Percentiles rank a stretch among this genome's conserved stretches.
Evolutionary conservation across 768 basidiomycete species (phyloP).

Genomic region (Scleroderma bovista): DNA sequence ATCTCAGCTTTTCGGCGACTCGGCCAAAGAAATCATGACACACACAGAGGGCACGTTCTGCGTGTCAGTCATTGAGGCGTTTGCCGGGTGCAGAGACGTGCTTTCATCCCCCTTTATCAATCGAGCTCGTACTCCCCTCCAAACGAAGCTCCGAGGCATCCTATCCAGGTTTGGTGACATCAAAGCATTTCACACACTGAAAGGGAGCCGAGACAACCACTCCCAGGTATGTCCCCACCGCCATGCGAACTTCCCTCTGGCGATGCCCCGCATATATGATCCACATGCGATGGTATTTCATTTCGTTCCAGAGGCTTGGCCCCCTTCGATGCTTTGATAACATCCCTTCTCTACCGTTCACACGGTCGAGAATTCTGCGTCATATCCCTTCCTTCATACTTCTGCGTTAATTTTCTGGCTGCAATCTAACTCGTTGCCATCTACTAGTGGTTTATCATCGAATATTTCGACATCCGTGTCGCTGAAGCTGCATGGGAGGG

Average conservation of each 20-base stretch:
- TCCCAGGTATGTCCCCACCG: conserved; percentile 23
- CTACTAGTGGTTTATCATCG: conserved; percentile 46
- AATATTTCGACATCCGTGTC: conserved; percentile 63
- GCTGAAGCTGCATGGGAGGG: conserved; percentile 46
- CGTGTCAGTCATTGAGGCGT: conserved; percentile 35
- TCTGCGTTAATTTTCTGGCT: not conserved
- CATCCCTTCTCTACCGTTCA: conserved; percentile 3
- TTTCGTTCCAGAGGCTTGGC: not conserved
- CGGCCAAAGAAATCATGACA: conserved; percentile 41
- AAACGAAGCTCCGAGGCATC: conserved; percentile 24
- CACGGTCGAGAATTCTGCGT: conserved; percentile 2
- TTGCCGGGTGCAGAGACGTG: conserved; percentile 15
- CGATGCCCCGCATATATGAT: not conserved
- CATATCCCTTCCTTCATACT: conserved; percentile 2
- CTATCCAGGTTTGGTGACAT: conserved; percentile 28
- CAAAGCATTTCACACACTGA: conserved; percentile 22
- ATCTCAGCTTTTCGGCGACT: conserved; percentile 46
- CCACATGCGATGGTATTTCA: not conserved
- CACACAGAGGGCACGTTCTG: conserved; percentile 49
- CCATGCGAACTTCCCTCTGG: not conserved
- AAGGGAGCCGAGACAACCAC: conserved; percentile 19
- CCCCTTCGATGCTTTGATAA: conserved; percentile 1
- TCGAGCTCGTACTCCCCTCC: conserved; percentile 20
- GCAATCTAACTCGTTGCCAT: conserved; percentile 13
- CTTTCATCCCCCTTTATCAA: conserved; percentile 7